phyloP scores from a whole-genome alignment of 2,329 filamentous ascomycete genomes.

The Knufia fluminis region DNA sequence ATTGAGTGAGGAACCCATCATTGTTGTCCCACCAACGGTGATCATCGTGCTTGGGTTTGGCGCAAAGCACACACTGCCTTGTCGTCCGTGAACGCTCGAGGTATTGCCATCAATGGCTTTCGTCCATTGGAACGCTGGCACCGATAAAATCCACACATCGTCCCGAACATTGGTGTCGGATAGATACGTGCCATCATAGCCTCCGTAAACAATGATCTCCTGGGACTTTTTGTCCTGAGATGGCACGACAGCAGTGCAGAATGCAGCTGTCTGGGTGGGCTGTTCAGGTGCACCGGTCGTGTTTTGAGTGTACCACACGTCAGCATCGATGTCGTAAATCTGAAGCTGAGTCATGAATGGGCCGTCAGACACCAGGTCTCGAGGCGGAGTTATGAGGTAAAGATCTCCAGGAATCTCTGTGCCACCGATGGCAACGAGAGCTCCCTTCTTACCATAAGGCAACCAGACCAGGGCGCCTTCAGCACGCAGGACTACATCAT shows the following conservation, averaged over 20 bases:
- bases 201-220: slow-evolving; percentile 31
- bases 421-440: slow-evolving; percentile 33
- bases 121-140: slow-evolving; percentile 30
- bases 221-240: slow-evolving; percentile 31
- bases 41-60: slow-evolving; percentile 43
- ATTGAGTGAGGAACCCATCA: slow-evolving; percentile 15
- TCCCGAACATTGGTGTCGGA: slow-evolving; percentile 23
- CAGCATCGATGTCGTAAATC: slow-evolving; percentile 30
- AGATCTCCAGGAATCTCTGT: slow-evolving; percentile 19
- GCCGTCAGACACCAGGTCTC: slow-evolving; percentile 8
- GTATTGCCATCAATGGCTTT: slow-evolving; percentile 20
- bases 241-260: slow-evolving; percentile 34
- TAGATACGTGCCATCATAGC: slow-evolving; percentile 23
- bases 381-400: not conserved
- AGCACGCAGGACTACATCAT: slow-evolving; percentile 45
- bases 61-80: slow-evolving; percentile 28
- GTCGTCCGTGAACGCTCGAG: slow-evolving; percentile 23
- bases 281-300: slow-evolving; percentile 25
- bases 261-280: slow-evolving; percentile 29
- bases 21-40: slow-evolving; percentile 28
- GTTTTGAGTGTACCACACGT: slow-evolving; percentile 35
- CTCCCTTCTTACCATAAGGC: slow-evolving; percentile 30
- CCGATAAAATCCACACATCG: slow-evolving; percentile 28
- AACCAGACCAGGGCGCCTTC: slow-evolving; percentile 59
- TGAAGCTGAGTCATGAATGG: slow-evolving; percentile 31